phyloP scores from a whole-genome alignment of 2,329 filamentous ascomycete species.

The Tetracladium maxilliforme region DNA sequence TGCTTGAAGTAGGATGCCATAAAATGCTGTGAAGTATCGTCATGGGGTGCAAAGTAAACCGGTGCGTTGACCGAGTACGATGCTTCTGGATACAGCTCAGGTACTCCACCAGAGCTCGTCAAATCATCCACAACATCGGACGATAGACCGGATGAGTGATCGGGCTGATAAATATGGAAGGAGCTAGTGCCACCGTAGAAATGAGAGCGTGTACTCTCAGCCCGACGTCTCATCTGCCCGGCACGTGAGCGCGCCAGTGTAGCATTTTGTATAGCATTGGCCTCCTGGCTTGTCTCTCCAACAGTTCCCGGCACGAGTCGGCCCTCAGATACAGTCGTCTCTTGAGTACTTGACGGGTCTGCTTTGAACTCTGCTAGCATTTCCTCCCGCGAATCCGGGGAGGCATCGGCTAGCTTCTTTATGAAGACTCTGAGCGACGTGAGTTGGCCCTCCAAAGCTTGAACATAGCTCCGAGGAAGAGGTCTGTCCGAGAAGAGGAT shows the following conservation, averaged over 20 bases:
- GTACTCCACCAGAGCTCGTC: too few species aligned
- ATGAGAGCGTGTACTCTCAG: too few species aligned
- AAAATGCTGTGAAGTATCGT: constrained; percentile 25
- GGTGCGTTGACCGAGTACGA: constrained; percentile 8
- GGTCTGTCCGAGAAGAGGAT: too few species aligned
- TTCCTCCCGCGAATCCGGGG: constrained; percentile 21
- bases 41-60: constrained; percentile 26
- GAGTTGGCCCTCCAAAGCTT: constrained; percentile 30
- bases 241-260: too few species aligned
- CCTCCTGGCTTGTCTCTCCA: too few species aligned
- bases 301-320: too few species aligned
- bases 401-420: constrained; percentile 23
- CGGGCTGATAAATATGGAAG: constrained; percentile 18
- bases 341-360: too few species aligned
- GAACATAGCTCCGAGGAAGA: constrained; percentile 27
- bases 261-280: too few species aligned
- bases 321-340: too few species aligned
- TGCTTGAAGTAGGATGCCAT: constrained; percentile 32
- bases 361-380: constrained; percentile 22
- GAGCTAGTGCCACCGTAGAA: constrained; percentile 33
- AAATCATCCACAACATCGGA: constrained; percentile 1
- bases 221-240: too few species aligned
- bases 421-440: constrained; percentile 28
- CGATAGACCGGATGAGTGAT: constrained; percentile 4
- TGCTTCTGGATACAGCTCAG: constrained; percentile 4